Evolutionary conservation across 2,329 filamentous ascomycete genomes (phyloP).

Genomic region (Eurotiales sp.): DNA sequence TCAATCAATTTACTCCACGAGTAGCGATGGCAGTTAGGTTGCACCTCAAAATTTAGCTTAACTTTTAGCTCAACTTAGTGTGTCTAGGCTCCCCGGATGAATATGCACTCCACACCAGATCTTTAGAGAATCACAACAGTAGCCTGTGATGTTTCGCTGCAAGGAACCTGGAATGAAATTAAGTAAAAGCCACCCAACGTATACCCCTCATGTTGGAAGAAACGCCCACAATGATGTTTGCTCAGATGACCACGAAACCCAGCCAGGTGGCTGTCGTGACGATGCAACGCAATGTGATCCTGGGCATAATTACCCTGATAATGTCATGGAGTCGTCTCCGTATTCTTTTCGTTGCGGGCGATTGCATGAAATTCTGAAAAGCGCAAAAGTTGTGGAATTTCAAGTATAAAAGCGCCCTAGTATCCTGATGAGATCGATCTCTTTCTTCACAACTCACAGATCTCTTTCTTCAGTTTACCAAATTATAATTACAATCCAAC

Average conservation of each 20-base stretch:
- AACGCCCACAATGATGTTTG: background rate
- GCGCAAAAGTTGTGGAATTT: background rate
- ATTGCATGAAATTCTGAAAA: background rate
- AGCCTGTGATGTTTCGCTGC: background rate
- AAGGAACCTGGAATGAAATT: background rate
- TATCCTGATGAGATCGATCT: background rate
- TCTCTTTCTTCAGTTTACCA: background rate
- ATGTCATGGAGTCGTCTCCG: background rate
- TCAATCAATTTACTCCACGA: slow-evolving; percentile 5
- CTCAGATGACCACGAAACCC: background rate
- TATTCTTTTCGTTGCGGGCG: background rate
- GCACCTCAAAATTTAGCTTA: background rate
- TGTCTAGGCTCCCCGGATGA: background rate
- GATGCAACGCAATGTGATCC: slow-evolving; percentile 6
- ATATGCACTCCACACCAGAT: background rate
- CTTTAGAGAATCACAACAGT: background rate
- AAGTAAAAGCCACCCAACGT: background rate
- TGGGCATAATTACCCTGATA: background rate
- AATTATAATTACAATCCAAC: no score
- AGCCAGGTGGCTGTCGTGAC: background rate
- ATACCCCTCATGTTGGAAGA: slow-evolving; percentile 9
- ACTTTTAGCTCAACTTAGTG: background rate
- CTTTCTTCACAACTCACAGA: slow-evolving; percentile 1
- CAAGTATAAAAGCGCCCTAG: slow-evolving; percentile 6
- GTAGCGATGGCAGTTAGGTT: background rate